Percentiles rank a stretch among this genome's conserved stretches.
phyloP scores from a whole-genome alignment of 257 asterid species.

The Rauvolfia tetraphylla region DNA sequence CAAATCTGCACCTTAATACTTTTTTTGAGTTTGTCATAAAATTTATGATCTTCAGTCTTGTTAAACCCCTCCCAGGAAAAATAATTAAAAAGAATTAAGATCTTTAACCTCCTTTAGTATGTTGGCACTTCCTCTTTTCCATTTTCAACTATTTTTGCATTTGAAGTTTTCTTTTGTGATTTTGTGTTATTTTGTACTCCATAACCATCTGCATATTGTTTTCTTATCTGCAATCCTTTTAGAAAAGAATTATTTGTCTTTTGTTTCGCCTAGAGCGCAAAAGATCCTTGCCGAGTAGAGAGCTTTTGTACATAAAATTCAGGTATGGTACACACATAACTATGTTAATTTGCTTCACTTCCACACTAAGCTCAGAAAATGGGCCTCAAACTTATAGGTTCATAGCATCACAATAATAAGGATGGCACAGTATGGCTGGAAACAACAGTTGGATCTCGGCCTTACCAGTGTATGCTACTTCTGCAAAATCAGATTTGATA shows the following conservation, averaged over 20 bases:
- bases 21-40: background rate
- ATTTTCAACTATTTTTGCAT: background rate
- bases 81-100: background rate
- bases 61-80: background rate
- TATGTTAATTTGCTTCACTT: background rate
- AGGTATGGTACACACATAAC: background rate
- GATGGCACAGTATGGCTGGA: background rate
- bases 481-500: conserved; percentile 32
- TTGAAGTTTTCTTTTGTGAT: background rate
- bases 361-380: background rate
- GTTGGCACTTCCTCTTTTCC: background rate
- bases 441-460: conserved; percentile 5
- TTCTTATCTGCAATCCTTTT: background rate
- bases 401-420: background rate
- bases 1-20: background rate
- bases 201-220: background rate
- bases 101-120: background rate
- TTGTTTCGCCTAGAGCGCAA: background rate
- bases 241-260: background rate
- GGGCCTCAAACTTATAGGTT: background rate
- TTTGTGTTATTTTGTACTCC: background rate
- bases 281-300: background rate
- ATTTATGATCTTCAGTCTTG: background rate
- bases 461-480: conserved; percentile 47
- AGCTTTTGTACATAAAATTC: background rate